Percentiles rank a stretch among this genome's conserved stretches.
Conservation (phyloP, 805 yeast genomes). For the Myxozyma monticola region DNA sequence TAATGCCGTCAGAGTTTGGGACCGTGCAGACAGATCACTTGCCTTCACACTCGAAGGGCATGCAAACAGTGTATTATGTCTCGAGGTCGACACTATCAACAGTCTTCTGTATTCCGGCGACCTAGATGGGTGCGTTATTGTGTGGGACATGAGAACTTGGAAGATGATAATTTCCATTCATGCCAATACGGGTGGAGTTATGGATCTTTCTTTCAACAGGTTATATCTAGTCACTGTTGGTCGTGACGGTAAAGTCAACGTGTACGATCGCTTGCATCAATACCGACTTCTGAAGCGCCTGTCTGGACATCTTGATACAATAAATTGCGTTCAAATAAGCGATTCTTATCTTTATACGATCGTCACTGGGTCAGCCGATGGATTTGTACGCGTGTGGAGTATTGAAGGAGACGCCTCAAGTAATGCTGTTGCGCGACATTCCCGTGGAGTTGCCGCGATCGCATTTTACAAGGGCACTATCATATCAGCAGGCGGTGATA, state of each 20-base stretch:
- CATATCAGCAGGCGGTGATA: conserved; percentile 13
- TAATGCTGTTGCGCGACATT: conserved; percentile 3
- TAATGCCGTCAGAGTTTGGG: conserved; percentile 90
- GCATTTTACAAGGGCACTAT: conserved; percentile 8
- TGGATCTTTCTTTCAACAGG: conserved; percentile 79
- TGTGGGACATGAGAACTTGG: conserved; percentile 88
- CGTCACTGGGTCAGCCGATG: conserved; percentile 19
- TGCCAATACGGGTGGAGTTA: conserved; percentile 92
- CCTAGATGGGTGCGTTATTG: conserved; percentile 85
- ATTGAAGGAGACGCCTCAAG: conserved; percentile 3
- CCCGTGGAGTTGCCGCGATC: conserved; percentile 16
- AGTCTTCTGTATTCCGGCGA: conserved; percentile 88
- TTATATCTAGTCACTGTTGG: conserved; percentile 80
- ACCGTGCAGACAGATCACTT: conserved; percentile 71
- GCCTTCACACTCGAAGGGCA: conserved; percentile 93
- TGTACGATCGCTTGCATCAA: conserved; percentile 4
- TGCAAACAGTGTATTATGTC: conserved; percentile 76
- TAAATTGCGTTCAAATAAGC: conserved; percentile 8
- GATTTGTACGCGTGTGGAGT: conserved; percentile 10
- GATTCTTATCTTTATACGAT: neutral
- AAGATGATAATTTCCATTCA: conserved; percentile 86
- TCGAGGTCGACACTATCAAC: conserved; percentile 63
- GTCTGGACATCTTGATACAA: conserved; percentile 3
- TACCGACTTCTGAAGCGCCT: neutral
- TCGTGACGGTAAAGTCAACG: conserved; percentile 50